These are phyloP conservation scores for Epichloe sp. DNA, from an alignment of 2,329 filamentous ascomycete genomes.

Conservation along the genomic window DNA sequence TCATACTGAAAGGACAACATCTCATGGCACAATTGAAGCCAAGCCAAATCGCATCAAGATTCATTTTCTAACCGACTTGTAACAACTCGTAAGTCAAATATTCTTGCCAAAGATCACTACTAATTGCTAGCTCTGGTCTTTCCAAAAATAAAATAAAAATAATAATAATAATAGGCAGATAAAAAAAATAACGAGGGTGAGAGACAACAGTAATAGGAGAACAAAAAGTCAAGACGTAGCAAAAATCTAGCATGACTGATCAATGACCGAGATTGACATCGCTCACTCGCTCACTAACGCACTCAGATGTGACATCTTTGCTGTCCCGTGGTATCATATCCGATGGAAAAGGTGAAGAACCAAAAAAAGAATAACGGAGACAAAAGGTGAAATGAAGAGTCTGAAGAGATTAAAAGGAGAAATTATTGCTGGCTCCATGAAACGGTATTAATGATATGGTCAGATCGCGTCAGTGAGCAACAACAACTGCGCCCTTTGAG, in stretches of 20 bases:
- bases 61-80: neutral
- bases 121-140: no score
- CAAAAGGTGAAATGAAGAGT: conserved; percentile 6
- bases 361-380: conserved; percentile 7
- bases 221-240: conserved; percentile 10
- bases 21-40: neutral
- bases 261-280: conserved; percentile 3
- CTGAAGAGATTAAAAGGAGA: neutral
- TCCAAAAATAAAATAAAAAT: conserved; percentile 4
- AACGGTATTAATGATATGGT: neutral
- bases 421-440: conserved; percentile 1
- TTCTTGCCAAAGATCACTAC: conserved; percentile 4
- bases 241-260: conserved; percentile 5
- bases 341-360: neutral
- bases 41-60: neutral
- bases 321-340: conserved; percentile 17
- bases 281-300: conserved; percentile 3
- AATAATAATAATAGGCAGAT: conserved; percentile 4
- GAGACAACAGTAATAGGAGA: conserved; percentile 1
- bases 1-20: neutral
- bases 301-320: conserved; percentile 2
- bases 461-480: neutral
- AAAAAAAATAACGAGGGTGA: conserved; percentile 3
- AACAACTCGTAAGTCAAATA: neutral
- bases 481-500: neutral